Evolutionary conservation across 2,329 filamentous ascomycete genomes (phyloP).

Genomic region (Cadophora gregata): DNA sequence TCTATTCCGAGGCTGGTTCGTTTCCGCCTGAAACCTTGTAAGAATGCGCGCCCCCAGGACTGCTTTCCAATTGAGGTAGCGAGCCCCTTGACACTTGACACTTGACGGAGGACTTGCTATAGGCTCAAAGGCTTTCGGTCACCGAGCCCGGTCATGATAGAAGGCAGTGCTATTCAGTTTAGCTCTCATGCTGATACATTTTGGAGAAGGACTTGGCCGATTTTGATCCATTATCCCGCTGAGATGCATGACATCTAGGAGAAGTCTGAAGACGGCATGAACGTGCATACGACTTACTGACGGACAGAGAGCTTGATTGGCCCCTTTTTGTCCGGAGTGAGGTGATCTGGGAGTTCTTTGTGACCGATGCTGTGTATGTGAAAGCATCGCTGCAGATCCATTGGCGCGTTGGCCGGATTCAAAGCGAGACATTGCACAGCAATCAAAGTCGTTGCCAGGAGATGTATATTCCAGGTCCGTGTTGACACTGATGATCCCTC

Average conservation of each 20-base stretch:
- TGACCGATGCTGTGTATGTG: neutral
- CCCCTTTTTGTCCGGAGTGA: constrained; percentile 2
- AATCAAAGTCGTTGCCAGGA: constrained; percentile 4
- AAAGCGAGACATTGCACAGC: constrained; percentile 5
- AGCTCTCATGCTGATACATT: constrained; percentile 9
- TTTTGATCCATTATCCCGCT: neutral
- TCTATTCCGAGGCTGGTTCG: constrained; percentile 21
- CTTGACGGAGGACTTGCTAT: constrained; percentile 1
- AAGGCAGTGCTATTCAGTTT: constrained; percentile 5
- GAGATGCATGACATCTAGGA: constrained; percentile 4
- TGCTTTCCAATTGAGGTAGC: constrained; percentile 13
- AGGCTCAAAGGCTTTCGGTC: constrained; percentile 19
- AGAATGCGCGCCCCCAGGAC: neutral
- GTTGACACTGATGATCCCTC: constrained; percentile 9
- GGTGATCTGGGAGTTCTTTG: constrained; percentile 8
- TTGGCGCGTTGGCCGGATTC: constrained; percentile 16
- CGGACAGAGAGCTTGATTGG: constrained; percentile 8
- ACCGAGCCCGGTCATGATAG: constrained; percentile 11
- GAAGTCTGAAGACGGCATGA: neutral
- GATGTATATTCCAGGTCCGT: constrained; percentile 9
- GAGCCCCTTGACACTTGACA: constrained; percentile 4
- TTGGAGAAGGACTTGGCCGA: constrained; percentile 7
- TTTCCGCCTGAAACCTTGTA: constrained; percentile 5
- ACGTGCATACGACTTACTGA: constrained; percentile 9
- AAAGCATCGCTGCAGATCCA: constrained; percentile 14